Conservation (phyloP, 306 rosid species). For the Carpinus viminea region DNA sequence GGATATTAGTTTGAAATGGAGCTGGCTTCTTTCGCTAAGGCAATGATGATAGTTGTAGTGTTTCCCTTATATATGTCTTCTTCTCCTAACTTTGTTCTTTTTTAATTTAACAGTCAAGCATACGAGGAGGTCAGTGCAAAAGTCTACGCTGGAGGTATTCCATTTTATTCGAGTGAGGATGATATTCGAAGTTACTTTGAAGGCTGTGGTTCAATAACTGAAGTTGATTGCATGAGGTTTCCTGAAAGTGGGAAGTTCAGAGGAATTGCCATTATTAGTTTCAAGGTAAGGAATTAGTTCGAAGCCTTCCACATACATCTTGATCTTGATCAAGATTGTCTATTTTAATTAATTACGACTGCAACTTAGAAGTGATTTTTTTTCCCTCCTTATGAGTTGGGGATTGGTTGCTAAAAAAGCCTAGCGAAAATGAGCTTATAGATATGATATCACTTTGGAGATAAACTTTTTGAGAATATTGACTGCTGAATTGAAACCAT, state of each 20-base stretch:
- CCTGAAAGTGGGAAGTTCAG: slow-evolving; percentile 92
- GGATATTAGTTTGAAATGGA: slow-evolving; percentile 4
- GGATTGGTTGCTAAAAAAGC: not conserved
- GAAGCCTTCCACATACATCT: not conserved
- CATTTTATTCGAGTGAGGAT: slow-evolving; percentile 89
- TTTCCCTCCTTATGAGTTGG: not conserved
- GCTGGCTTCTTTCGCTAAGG: slow-evolving; percentile 1
- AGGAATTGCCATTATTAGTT: slow-evolving; percentile 86
- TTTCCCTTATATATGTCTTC: slow-evolving; percentile 14
- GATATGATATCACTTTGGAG: not conserved
- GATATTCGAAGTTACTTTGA: slow-evolving; percentile 88
- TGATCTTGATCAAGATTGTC: not conserved
- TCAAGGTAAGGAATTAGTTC: slow-evolving; percentile 59
- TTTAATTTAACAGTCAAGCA: slow-evolving; percentile 46
- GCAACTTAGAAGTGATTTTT: not conserved
- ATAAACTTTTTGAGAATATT: not conserved
- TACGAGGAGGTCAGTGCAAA: slow-evolving; percentile 50
- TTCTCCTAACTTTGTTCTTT: not conserved
- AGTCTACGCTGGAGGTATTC: slow-evolving; percentile 94
- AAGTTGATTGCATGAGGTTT: slow-evolving; percentile 85
- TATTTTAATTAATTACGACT: not conserved
- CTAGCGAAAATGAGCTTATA: not conserved
- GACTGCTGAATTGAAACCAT: not conserved
- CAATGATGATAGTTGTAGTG: not conserved
- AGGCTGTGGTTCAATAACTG: slow-evolving; percentile 83